Conservation (phyloP, 2,329 filamentous ascomycete genomes). For the Chaetomium globosum region DNA sequence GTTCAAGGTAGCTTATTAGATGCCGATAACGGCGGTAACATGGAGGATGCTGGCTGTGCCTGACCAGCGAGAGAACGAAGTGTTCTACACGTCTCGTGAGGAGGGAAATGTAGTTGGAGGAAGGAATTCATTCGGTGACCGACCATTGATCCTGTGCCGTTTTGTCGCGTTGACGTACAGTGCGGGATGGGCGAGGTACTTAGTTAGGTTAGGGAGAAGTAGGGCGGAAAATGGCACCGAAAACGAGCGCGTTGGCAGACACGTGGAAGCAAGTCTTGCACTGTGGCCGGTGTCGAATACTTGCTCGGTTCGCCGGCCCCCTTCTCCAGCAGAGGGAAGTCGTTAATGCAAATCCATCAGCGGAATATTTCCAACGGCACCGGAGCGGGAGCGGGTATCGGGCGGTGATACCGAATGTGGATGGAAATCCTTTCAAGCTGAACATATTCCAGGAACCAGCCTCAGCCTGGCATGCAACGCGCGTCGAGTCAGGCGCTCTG, state of each 20-base stretch:
- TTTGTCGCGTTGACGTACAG: neutral
- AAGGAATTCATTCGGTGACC: neutral
- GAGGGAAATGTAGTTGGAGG: neutral
- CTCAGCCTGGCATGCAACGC: conserved; percentile 8
- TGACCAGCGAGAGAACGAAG: no score
- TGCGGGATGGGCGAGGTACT: neutral
- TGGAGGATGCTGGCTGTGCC: neutral
- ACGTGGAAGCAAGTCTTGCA: neutral
- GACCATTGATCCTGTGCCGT: conserved; percentile 3
- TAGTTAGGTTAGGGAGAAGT: neutral
- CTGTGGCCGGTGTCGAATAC: neutral
- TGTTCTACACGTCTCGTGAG: neutral
- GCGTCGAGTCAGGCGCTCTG: neutral
- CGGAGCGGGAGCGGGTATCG: neutral
- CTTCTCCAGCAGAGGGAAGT: neutral
- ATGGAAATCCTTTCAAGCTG: neutral
- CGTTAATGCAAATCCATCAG: neutral
- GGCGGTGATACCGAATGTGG: conserved; percentile 2
- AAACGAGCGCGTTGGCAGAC: neutral
- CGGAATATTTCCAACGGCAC: neutral
- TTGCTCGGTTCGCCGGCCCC: neutral
- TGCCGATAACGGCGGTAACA: neutral
- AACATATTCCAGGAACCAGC: conserved; percentile 1
- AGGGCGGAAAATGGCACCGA: neutral
- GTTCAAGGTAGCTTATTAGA: neutral